phyloP scores from a whole-genome alignment of 805 yeast genomes.

The Saccharomyces eubayanus region DNA sequence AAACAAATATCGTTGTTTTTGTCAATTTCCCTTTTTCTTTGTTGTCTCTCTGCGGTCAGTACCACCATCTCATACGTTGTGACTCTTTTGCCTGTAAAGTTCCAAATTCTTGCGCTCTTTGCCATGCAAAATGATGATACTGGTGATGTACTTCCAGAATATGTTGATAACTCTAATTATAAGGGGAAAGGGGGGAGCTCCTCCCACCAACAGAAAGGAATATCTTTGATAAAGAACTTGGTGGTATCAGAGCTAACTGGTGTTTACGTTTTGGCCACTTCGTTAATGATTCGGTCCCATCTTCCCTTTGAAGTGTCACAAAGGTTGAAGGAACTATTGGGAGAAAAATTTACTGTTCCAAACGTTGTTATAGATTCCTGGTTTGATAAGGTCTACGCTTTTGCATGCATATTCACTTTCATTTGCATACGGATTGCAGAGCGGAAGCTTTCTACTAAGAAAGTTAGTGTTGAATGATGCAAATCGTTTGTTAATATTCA shows the following conservation, averaged over 20 bases:
- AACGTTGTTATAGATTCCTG: conserved; percentile 31
- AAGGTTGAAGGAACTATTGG: conserved; percentile 28
- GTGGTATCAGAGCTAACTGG: conserved; percentile 34
- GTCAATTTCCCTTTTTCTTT: conserved; percentile 50
- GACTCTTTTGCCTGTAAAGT: conserved; percentile 31
- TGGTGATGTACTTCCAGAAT: conserved; percentile 14
- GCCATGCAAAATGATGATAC: conserved; percentile 17
- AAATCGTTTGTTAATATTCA: neutral
- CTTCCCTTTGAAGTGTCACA: conserved; percentile 30
- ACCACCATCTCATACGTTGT: conserved; percentile 50
- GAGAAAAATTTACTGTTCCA: conserved; percentile 25
- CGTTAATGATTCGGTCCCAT: conserved; percentile 34
- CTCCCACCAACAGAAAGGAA: conserved; percentile 7
- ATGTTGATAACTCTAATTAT: conserved; percentile 2
- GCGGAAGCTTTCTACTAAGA: conserved; percentile 7
- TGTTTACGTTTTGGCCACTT: conserved; percentile 34
- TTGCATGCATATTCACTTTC: conserved; percentile 27
- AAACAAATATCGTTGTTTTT: conserved; percentile 40
- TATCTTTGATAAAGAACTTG: conserved; percentile 34
- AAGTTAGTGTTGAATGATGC: neutral
- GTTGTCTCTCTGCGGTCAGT: conserved; percentile 58
- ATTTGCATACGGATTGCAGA: conserved; percentile 25
- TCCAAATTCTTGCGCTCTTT: conserved; percentile 26
- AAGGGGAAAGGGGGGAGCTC: neutral
- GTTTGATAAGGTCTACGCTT: conserved; percentile 35